These are phyloP conservation scores for Colletotrichum australisinense DNA, from an alignment of 2,329 filamentous ascomycete species.

Conservation along the genomic window DNA sequence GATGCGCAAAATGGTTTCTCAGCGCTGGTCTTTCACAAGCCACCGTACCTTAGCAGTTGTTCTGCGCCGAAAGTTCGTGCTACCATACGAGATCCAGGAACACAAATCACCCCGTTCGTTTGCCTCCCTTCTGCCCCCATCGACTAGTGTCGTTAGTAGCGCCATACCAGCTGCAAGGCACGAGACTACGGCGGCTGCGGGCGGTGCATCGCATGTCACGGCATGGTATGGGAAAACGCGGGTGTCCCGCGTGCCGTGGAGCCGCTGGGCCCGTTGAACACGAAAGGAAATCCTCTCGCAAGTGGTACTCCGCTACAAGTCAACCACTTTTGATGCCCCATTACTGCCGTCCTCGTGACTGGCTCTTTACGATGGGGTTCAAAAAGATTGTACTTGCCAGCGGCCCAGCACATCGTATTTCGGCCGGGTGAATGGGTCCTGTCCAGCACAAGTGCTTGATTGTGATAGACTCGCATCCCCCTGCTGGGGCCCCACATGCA, in stretches of 20 bases:
- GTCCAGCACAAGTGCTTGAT: constrained; percentile 9
- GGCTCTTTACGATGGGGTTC: not conserved
- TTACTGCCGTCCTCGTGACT: not conserved
- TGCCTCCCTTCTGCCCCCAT: not conserved
- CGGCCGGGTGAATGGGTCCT: not conserved
- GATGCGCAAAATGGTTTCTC: constrained; percentile 1
- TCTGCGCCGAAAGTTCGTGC: not conserved
- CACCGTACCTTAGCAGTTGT: not conserved
- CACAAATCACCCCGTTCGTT: not conserved
- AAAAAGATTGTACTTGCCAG: not conserved
- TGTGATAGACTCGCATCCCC: constrained; percentile 11
- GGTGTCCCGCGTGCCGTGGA: not conserved
- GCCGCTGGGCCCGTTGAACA: not conserved
- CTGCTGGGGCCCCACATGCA: not conserved
- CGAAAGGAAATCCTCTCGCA: not conserved
- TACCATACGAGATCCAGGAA: not conserved
- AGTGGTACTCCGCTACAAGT: not conserved
- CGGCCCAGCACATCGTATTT: not conserved
- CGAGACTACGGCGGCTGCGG: not conserved
- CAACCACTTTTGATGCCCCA: not conserved
- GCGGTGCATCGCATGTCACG: not conserved
- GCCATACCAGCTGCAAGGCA: constrained; percentile 9
- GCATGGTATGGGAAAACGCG: not conserved
- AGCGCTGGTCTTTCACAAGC: constrained; percentile 2
- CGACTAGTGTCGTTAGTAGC: not conserved